These are phyloP conservation scores for Suillus subaureus DNA, from an alignment of 768 basidiomycete genomes.

Conservation along the genomic window DNA sequence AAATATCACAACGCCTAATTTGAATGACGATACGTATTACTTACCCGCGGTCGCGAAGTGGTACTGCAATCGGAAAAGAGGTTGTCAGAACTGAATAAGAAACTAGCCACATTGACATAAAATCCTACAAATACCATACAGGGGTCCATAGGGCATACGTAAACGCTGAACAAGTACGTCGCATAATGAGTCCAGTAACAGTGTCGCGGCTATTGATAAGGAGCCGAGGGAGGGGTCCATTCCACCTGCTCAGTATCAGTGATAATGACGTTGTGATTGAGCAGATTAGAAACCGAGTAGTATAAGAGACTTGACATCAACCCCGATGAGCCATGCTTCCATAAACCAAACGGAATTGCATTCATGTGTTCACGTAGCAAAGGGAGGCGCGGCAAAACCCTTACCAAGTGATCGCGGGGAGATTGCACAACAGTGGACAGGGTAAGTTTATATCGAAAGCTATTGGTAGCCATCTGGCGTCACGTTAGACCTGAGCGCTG, in stretches of 20 bases:
- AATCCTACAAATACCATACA: neutral
- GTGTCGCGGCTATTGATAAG: neutral
- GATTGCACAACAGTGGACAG: neutral
- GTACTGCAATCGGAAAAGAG: neutral
- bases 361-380: neutral
- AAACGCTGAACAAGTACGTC: neutral
- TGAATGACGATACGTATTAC: neutral
- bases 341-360: neutral
- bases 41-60: neutral
- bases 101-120: neutral
- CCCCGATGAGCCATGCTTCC: neutral
- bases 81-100: neutral
- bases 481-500: neutral
- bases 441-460: neutral
- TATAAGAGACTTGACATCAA: neutral
- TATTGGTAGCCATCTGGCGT: neutral
- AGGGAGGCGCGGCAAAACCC: neutral
- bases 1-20: neutral
- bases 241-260: neutral
- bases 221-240: neutral
- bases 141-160: neutral
- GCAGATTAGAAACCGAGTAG: neutral
- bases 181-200: no score
- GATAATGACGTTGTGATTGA: neutral
- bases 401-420: neutral